Conservation (phyloP, 768 basidiomycete species). For the Mycena sanguinolenta region DNA sequence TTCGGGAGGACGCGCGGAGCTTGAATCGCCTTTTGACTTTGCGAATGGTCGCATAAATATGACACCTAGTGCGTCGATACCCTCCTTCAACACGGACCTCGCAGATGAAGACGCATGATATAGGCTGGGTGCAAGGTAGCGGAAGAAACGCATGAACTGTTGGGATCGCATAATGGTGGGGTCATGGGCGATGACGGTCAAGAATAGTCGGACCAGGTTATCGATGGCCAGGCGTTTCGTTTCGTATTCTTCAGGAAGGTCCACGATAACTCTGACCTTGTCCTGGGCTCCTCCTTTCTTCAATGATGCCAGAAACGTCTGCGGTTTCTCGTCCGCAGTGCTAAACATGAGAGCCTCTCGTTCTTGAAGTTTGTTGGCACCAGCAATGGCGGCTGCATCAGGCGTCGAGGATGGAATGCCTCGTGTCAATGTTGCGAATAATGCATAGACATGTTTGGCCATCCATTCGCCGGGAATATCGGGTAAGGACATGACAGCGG, state of each 20-base stretch:
- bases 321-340: constrained; percentile 81
- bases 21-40: constrained; percentile 59
- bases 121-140: constrained; percentile 66
- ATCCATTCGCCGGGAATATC: constrained; percentile 64
- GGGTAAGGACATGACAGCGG: constrained; percentile 65
- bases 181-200: constrained; percentile 86
- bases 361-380: constrained; percentile 74
- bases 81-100: constrained; percentile 71
- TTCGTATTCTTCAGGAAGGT: constrained; percentile 73
- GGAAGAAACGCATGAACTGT: constrained; percentile 75
- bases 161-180: constrained; percentile 75
- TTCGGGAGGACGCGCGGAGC: constrained; percentile 45
- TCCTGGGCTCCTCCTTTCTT: constrained; percentile 58
- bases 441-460: constrained; percentile 65
- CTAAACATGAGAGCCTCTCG: constrained; percentile 76
- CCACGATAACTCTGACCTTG: constrained; percentile 56
- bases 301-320: constrained; percentile 72
- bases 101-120: constrained; percentile 68
- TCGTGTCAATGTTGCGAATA: constrained; percentile 70
- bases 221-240: constrained; percentile 68
- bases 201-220: constrained; percentile 77
- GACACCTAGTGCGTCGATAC: constrained; percentile 74
- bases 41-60: constrained; percentile 63
- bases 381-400: constrained; percentile 78
- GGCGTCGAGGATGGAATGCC: constrained; percentile 54